These are phyloP conservation scores for Favolaschia claudopus DNA, from an alignment of 768 basidiomycete genomes.

Conservation along the genomic window DNA sequence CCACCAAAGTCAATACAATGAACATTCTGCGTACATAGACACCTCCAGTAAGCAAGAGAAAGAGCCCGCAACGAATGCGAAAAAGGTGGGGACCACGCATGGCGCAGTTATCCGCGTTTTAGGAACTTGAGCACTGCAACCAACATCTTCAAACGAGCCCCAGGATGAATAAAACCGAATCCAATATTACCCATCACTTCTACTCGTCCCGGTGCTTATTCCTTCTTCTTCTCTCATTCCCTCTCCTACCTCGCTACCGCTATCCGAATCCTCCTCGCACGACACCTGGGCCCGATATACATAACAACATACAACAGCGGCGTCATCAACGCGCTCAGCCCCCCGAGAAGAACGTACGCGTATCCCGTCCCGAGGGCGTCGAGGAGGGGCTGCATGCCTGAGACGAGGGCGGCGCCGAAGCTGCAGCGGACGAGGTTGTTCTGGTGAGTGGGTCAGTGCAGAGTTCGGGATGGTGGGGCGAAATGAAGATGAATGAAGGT, in stretches of 20 bases:
- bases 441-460: conserved; percentile 43
- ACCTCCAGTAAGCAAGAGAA: too few relatives aligned
- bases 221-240: not conserved
- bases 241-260: not conserved
- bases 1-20: too few relatives aligned
- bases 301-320: conserved; percentile 62
- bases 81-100: too few relatives aligned
- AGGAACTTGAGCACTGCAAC: too few relatives aligned
- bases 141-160: too few relatives aligned
- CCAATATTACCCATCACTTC: not conserved
- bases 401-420: conserved; percentile 65
- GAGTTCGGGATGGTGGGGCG: not conserved
- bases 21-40: too few relatives aligned
- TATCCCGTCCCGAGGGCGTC: conserved; percentile 69
- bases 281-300: conserved; percentile 61
- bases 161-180: too few relatives aligned
- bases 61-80: too few relatives aligned
- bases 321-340: conserved; percentile 51
- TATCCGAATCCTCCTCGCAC: conserved; percentile 41
- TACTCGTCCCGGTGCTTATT: too few relatives aligned
- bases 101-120: too few relatives aligned
- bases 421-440: conserved; percentile 76
- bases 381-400: conserved; percentile 68
- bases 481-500: not conserved
- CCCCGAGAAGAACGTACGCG: conserved; percentile 70